A percentile compares a stretch with the other conserved stretches of the same genome.
Conservation (phyloP, 2,329 filamentous ascomycete species). For the Neurospora sp. region DNA sequence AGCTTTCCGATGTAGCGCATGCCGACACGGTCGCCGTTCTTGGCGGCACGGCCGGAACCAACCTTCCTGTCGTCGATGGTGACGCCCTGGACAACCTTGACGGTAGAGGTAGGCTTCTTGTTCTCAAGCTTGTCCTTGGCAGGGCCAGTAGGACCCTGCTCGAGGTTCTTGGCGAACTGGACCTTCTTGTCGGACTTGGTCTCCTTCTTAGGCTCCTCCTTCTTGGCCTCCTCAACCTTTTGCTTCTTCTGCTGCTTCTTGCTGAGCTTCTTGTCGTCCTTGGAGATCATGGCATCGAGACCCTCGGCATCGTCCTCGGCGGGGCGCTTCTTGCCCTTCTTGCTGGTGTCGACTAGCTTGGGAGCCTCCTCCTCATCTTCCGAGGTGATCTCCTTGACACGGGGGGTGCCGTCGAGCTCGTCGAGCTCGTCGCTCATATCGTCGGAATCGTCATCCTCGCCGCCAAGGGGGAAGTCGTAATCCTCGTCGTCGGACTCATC, state of each 20-base stretch:
- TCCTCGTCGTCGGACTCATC: constrained; percentile 61
- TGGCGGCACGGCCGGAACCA: constrained; percentile 73
- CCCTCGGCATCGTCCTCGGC: constrained; percentile 61
- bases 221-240: constrained; percentile 59
- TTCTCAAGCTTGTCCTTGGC: constrained; percentile 25
- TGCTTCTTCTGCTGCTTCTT: constrained; percentile 98
- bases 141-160: constrained; percentile 84
- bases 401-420: constrained; percentile 60
- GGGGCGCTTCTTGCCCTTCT: constrained; percentile 83
- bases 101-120: constrained; percentile 49
- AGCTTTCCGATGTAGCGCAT: constrained; percentile 99
- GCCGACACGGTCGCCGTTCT: constrained; percentile 82
- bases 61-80: constrained; percentile 93
- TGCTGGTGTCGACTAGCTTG: constrained; percentile 43
- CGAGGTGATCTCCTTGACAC: constrained; percentile 73
- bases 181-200: constrained; percentile 81
- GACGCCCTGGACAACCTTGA: constrained; percentile 79
- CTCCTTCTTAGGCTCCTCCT: constrained; percentile 35
- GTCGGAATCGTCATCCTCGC: constrained; percentile 61
- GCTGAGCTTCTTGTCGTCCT: constrained; percentile 70
- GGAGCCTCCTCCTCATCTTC: constrained; percentile 70
- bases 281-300: constrained; percentile 79
- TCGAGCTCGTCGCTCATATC: constrained; percentile 70
- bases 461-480: constrained; percentile 72
- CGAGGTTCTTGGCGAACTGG: constrained; percentile 97